These are phyloP conservation scores for Coniophora puteana DNA, from an alignment of 1,284 basidiomycete genomes.

Conservation along the genomic window DNA sequence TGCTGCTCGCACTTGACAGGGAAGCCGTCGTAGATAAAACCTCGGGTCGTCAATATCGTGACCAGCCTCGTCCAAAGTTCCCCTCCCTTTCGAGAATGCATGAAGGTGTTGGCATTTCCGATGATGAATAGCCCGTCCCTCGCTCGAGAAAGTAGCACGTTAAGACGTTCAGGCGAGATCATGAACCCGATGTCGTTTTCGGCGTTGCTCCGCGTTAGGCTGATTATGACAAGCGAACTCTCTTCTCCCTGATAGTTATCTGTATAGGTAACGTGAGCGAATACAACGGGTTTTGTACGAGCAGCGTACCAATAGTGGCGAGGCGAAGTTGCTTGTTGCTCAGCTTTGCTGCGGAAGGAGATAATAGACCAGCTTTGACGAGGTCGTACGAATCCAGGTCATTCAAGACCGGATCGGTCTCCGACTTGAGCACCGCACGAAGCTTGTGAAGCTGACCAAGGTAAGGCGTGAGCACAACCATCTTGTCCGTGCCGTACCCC, in stretches of 20 bases:
- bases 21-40: slow-evolving; percentile 51
- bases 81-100: slow-evolving; percentile 41
- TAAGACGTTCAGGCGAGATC: slow-evolving; percentile 54
- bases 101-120: slow-evolving; percentile 52
- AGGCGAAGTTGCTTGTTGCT: slow-evolving; percentile 42
- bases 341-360: slow-evolving; percentile 33
- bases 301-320: slow-evolving; percentile 48
- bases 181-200: slow-evolving; percentile 57
- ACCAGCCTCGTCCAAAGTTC: slow-evolving; percentile 46
- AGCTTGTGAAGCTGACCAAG: slow-evolving; percentile 52
- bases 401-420: slow-evolving; percentile 51
- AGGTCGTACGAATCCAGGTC: slow-evolving; percentile 55
- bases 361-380: slow-evolving; percentile 46
- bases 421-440: slow-evolving; percentile 34
- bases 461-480: slow-evolving; percentile 59
- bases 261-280: slow-evolving; percentile 15
- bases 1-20: slow-evolving; percentile 51
- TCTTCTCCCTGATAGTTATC: slow-evolving; percentile 63
- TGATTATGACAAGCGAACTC: slow-evolving; percentile 52
- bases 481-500: slow-evolving; percentile 50
- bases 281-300: background rate
- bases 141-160: slow-evolving; percentile 56
- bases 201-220: slow-evolving; percentile 50
- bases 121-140: slow-evolving; percentile 54
- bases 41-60: slow-evolving; percentile 31